Evolutionary conservation across 371 early-diverging fungal species (phyloP).

Genomic region (Actinomortierella wolfii): DNA sequence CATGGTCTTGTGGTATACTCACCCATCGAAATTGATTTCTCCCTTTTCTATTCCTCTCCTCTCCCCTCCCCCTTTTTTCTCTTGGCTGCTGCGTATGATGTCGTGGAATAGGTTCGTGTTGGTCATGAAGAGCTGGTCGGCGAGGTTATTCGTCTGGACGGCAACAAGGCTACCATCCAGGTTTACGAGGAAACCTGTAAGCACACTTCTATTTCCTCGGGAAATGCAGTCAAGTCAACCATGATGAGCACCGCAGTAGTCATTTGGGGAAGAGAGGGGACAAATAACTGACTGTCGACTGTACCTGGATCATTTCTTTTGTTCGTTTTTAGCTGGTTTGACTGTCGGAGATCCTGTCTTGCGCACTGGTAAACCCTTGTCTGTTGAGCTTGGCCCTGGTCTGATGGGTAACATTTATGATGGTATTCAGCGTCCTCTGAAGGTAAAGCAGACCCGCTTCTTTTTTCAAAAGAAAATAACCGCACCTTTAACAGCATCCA

Average conservation of each 20-base stretch:
- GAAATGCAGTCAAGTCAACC: no score
- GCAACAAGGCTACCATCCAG: constrained; percentile 99
- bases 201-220: constrained; percentile 1
- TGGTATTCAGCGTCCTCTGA: constrained; percentile 99
- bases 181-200: constrained; percentile 99
- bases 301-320: constrained; percentile 10
- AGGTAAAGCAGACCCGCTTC: constrained; percentile 53
- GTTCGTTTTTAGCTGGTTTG: constrained; percentile 80
- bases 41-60: neutral
- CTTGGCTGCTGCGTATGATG: neutral
- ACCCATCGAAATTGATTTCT: neutral
- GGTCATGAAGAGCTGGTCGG: constrained; percentile 98
- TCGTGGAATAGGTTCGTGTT: constrained; percentile 85
- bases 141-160: constrained; percentile 99
- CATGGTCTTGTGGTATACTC: neutral
- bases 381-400: constrained; percentile 99
- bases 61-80: constrained; percentile 1
- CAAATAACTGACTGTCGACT: neutral
- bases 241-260: neutral
- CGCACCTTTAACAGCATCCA: neutral
- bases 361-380: constrained; percentile 97
- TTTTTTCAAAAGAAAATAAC: no score
- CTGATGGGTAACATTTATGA: constrained; percentile 99
- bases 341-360: constrained; percentile 99
- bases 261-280: neutral